phyloP scores from a whole-genome alignment of 306 rosid species.

The Abrus precatorius region DNA sequence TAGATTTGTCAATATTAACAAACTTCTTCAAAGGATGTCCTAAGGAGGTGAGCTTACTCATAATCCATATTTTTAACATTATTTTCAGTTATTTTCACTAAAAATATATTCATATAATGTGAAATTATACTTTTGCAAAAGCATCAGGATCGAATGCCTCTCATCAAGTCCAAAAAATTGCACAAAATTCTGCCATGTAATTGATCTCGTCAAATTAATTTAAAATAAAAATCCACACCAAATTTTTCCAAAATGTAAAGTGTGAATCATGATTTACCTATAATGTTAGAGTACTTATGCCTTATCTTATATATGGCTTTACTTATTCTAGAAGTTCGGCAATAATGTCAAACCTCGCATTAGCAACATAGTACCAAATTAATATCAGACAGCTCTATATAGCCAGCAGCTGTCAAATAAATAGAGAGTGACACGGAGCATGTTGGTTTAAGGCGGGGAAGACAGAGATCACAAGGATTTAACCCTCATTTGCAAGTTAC shows the following conservation, averaged over 20 bases:
- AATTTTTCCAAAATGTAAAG: not conserved
- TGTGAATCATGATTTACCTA: not conserved
- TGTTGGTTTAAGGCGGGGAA: too few species aligned
- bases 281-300: not conserved
- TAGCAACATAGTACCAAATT: not conserved
- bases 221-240: not conserved
- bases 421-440: slow-evolving; percentile 65
- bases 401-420: slow-evolving; percentile 58
- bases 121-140: not conserved
- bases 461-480: too few species aligned
- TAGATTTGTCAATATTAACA: not conserved
- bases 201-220: too few species aligned
- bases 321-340: not conserved
- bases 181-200: too few species aligned
- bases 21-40: not conserved
- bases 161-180: not conserved
- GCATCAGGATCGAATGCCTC: not conserved
- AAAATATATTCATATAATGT: not conserved
- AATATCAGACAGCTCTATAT: slow-evolving; percentile 15
- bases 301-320: not conserved
- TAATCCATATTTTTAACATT: not conserved
- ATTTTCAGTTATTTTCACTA: not conserved
- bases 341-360: not conserved
- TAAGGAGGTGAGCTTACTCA: not conserved
- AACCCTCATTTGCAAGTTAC: too few species aligned